A percentile compares a stretch with the other conserved stretches of the same genome.
Conservation (phyloP, 768 basidiomycete genomes). For the Kwoniella newhampshirensis region DNA sequence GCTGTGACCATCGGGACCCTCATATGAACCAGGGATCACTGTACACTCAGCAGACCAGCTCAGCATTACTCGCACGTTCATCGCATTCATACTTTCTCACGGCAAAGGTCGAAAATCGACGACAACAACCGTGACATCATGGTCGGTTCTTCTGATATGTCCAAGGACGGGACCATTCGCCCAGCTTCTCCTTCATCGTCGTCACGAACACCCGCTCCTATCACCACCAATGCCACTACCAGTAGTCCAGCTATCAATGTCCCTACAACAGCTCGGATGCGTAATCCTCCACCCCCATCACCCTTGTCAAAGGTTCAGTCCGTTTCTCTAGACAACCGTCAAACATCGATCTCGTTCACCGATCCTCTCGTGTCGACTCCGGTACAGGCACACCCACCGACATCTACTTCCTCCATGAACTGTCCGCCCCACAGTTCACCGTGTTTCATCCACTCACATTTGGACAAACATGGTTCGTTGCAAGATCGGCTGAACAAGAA, state of each 20-base stretch:
- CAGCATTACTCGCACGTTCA: too few species aligned
- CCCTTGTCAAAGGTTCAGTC: constrained; percentile 37
- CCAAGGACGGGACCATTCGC: constrained; percentile 16
- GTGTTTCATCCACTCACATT: constrained; percentile 89
- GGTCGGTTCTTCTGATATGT: constrained; percentile 19
- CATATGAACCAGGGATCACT: too few species aligned
- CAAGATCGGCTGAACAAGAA: constrained; percentile 68
- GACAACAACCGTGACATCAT: background rate
- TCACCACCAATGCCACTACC: constrained; percentile 8
- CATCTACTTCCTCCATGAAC: constrained; percentile 2
- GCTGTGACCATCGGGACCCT: too few species aligned
- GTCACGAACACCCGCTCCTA: background rate
- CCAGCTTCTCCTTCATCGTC: constrained; percentile 5
- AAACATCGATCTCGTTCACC: constrained; percentile 4
- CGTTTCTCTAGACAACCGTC: background rate
- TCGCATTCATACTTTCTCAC: too few species aligned
- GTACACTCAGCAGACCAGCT: too few species aligned
- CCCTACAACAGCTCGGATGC: constrained; percentile 7
- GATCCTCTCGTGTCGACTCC: background rate
- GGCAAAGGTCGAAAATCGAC: too few species aligned
- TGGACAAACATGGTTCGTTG: constrained; percentile 76
- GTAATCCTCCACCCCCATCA: constrained; percentile 39
- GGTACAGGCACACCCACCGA: background rate
- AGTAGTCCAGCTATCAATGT: constrained; percentile 5
- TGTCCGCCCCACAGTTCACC: constrained; percentile 59